phyloP scores from a whole-genome alignment of 192 early-diverging fungal genomes.

The Chytriomyces hyalinus region DNA sequence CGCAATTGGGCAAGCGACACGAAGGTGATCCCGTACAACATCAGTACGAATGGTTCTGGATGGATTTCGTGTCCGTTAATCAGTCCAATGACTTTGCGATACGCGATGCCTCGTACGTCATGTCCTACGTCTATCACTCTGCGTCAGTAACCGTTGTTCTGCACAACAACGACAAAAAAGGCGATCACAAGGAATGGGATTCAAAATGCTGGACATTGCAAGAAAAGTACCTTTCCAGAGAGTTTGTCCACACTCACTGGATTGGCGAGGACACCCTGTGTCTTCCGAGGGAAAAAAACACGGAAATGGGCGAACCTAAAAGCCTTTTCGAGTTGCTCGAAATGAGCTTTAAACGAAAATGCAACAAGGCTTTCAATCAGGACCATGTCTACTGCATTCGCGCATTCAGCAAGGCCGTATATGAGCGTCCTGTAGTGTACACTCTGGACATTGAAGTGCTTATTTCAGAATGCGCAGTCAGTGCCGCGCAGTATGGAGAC shows the following conservation, averaged over 20 bases:
- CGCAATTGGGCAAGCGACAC: background rate
- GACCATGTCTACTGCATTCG: background rate
- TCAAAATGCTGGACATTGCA: background rate
- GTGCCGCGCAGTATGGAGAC: background rate
- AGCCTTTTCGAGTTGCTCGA: background rate
- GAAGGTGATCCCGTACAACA: background rate
- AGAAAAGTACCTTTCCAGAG: background rate
- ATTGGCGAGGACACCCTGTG: background rate
- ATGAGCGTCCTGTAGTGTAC: background rate
- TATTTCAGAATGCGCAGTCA: background rate
- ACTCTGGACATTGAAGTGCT: background rate
- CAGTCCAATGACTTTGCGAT: conserved; percentile 15
- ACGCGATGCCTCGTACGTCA: conserved; percentile 15
- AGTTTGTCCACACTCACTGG: background rate
- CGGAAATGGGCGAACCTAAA: background rate
- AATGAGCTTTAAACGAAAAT: background rate
- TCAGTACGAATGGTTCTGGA: background rate
- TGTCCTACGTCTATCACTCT: conserved; percentile 12
- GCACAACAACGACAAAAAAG: background rate
- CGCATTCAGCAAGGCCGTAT: background rate
- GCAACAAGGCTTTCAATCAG: background rate
- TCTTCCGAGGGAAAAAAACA: background rate
- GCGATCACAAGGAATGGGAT: background rate
- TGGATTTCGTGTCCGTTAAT: conserved; percentile 10
- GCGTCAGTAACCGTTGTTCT: background rate